Conservation (phyloP, 2,329 filamentous ascomycete species). For the Fusarium citri region DNA sequence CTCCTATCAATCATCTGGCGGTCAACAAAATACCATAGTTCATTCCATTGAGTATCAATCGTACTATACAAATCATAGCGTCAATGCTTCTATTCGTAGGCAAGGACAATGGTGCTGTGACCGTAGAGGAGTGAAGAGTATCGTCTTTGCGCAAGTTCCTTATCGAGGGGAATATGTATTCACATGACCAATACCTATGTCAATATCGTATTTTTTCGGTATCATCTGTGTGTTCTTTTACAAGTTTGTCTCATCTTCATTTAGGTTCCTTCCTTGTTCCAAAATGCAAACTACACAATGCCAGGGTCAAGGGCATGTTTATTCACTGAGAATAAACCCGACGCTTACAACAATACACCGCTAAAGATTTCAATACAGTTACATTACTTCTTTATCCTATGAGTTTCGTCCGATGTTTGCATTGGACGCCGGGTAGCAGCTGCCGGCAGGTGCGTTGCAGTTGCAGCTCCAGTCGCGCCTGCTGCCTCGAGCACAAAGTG, state of each 20-base stretch:
- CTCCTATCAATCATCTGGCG: not conserved
- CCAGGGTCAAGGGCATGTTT: not conserved
- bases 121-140: not conserved
- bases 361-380: not conserved
- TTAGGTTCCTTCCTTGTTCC: not conserved
- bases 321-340: not conserved
- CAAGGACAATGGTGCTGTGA: rapidly evolving
- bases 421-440: not conserved
- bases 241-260: too few relatives aligned
- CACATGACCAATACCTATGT: not conserved
- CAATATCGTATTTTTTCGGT: too few relatives aligned
- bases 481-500: conserved; percentile 12
- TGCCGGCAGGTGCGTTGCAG: conserved; percentile 27
- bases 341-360: not conserved
- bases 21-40: not conserved
- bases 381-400: not conserved
- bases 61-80: not conserved
- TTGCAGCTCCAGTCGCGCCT: conserved; percentile 14
- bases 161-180: not conserved
- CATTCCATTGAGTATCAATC: not conserved
- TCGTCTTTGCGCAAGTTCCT: not conserved
- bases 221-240: too few relatives aligned
- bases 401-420: not conserved
- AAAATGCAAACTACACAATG: not conserved
- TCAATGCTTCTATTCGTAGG: not conserved